These are phyloP conservation scores for Quercus tomentella DNA, from an alignment of 331 rosid species.

Conservation along the genomic window DNA sequence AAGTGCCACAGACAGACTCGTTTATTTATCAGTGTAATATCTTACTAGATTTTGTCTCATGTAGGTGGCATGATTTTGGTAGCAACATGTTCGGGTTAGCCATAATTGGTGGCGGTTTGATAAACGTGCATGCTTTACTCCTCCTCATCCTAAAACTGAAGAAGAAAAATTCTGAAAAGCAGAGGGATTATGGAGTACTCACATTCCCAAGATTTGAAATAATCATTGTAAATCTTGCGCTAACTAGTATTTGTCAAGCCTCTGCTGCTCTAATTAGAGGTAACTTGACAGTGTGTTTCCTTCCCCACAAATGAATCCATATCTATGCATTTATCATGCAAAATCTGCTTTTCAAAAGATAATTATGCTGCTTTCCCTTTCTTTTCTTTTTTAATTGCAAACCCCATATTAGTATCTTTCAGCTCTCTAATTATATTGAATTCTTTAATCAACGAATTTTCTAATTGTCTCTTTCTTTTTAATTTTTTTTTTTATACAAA, in stretches of 20 bases:
- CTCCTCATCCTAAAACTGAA: constrained; percentile 52
- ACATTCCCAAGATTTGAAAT: constrained; percentile 79
- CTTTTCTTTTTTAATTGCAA: neutral
- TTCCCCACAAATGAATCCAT: neutral
- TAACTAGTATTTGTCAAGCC: constrained; percentile 67
- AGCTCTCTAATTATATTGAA: neutral
- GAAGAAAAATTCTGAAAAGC: constrained; percentile 39
- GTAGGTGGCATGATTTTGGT: constrained; percentile 73
- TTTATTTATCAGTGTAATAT: no score
- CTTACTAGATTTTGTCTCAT: neutral
- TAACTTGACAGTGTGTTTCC: constrained; percentile 15
- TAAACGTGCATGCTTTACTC: constrained; percentile 56
- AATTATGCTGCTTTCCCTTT: neutral
- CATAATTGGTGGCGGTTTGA: constrained; percentile 53
- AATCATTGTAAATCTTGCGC: constrained; percentile 62
- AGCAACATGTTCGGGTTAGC: constrained; percentile 83
- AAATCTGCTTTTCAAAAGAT: neutral
- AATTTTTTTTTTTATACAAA: neutral
- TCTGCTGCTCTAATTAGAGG: constrained; percentile 64
- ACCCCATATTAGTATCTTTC: neutral
- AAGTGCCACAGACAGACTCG: no score
- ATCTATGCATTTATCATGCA: neutral
- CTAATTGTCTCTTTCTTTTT: no score
- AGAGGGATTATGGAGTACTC: constrained; percentile 60
- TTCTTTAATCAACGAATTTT: neutral